A percentile compares a stretch with the other conserved stretches of the same genome.
phyloP scores from a whole-genome alignment of 2,329 filamentous ascomycete species.

The Fusarium buxicola region DNA sequence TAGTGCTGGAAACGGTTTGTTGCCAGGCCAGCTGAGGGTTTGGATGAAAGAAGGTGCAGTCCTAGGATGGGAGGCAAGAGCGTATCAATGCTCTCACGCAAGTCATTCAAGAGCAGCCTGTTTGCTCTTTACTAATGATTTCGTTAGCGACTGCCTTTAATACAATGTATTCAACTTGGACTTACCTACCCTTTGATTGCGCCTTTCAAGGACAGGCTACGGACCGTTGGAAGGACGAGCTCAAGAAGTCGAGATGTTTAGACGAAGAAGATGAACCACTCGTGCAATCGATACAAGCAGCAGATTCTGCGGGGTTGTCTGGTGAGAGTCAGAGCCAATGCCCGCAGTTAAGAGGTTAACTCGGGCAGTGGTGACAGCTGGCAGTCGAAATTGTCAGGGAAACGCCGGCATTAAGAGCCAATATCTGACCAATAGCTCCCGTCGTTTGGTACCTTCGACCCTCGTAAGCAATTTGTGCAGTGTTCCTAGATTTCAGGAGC shows the following conservation, averaged over 20 bases:
- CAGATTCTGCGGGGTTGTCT: constrained; percentile 12
- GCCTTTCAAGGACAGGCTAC: background rate
- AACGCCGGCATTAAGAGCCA: constrained; percentile 9
- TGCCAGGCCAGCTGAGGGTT: background rate
- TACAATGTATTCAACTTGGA: background rate
- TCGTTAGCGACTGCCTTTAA: constrained; percentile 7
- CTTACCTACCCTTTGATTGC: constrained; percentile 21
- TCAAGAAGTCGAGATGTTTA: constrained; percentile 1
- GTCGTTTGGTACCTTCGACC: background rate
- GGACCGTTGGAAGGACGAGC: background rate
- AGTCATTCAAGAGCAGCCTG: constrained; percentile 3
- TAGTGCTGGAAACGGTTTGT: constrained; percentile 5
- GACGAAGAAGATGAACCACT: background rate
- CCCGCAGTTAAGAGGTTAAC: constrained; percentile 4
- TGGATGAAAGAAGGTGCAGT: constrained; percentile 27
- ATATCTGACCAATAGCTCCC: constrained; percentile 4
- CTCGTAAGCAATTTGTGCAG: background rate
- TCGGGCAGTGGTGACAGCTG: constrained; percentile 36
- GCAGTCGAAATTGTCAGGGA: constrained; percentile 23
- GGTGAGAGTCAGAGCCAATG: constrained; percentile 1
- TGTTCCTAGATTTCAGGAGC: background rate
- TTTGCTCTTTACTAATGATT: constrained; percentile 9
- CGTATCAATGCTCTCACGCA: constrained; percentile 1
- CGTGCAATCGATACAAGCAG: background rate
- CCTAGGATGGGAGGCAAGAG: constrained; percentile 25